Conservation (phyloP, 1,139 yeast genomes). For the Geotrichum carabidarum region DNA sequence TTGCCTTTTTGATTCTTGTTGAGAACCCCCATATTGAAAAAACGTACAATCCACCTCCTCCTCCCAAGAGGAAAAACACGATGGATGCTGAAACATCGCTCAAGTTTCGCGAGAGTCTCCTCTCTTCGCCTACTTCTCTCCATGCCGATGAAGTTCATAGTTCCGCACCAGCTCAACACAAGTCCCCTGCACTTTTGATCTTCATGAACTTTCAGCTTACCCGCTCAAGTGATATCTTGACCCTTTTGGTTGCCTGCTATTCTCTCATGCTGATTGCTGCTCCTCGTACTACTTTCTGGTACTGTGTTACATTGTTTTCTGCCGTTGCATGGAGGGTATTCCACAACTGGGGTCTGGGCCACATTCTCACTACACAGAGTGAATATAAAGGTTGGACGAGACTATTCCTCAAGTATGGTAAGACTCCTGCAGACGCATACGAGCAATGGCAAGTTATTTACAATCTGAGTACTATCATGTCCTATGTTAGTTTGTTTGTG, state of each 20-base stretch:
- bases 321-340: conserved; percentile 50
- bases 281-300: conserved; percentile 30
- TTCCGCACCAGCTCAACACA: conserved; percentile 18
- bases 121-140: background rate
- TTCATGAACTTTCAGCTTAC: conserved; percentile 58
- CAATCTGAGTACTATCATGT: conserved; percentile 46
- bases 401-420: conserved; percentile 61
- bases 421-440: conserved; percentile 63
- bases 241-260: conserved; percentile 47
- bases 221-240: conserved; percentile 61
- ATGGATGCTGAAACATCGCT: conserved; percentile 12
- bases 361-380: conserved; percentile 57
- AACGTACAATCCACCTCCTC: conserved; percentile 50
- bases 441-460: conserved; percentile 73
- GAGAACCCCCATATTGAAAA: conserved; percentile 88
- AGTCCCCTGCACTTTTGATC: conserved; percentile 51
- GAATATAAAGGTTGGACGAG: conserved; percentile 60
- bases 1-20: conserved; percentile 67
- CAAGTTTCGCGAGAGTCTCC: conserved; percentile 14
- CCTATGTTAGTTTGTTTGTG: conserved; percentile 41
- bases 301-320: conserved; percentile 42
- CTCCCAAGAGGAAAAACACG: conserved; percentile 21
- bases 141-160: background rate
- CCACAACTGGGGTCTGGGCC: conserved; percentile 52
- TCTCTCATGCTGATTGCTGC: conserved; percentile 48